A percentile compares a stretch with the other conserved stretches of the same genome.
Evolutionary conservation across 116 monocot genomes (phyloP).

Genomic region (Cymodocea nodosa): DNA sequence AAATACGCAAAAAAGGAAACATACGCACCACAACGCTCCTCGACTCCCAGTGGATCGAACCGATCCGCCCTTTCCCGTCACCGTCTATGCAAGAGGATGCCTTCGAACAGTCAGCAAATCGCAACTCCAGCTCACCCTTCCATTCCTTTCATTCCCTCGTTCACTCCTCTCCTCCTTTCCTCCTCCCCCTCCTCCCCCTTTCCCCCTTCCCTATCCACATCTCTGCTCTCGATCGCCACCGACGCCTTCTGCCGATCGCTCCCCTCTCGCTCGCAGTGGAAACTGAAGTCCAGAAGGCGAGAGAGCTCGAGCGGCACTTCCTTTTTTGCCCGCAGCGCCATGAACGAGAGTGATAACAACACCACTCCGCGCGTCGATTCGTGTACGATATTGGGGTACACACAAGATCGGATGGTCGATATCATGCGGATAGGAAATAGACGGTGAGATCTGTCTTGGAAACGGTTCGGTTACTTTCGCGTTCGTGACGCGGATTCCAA

Average conservation of each 20-base stretch:
- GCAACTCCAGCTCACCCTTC: no score
- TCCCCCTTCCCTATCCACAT: not conserved
- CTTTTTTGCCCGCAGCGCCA: no score
- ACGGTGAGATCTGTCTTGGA: not conserved
- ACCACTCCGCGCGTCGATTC: not conserved
- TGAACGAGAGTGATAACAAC: no score
- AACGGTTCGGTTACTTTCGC: not conserved
- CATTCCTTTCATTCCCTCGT: no score
- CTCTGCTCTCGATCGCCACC: not conserved
- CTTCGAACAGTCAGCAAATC: no score
- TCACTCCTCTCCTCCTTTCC: not conserved
- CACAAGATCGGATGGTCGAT: not conserved
- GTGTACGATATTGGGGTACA: not conserved
- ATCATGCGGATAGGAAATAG: not conserved
- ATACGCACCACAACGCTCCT: not conserved
- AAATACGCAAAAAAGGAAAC: not conserved
- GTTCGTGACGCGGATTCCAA: not conserved
- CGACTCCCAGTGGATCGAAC: not conserved
- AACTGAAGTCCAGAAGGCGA: no score
- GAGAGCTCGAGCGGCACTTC: no score
- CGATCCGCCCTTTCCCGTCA: not conserved
- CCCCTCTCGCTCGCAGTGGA: not conserved
- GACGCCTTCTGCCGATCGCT: not conserved
- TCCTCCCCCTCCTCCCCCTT: not conserved
- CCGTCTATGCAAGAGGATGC: no score